Evolutionary conservation across 1,139 yeast genomes (phyloP).

Genomic region (Hyphopichia fennica): DNA sequence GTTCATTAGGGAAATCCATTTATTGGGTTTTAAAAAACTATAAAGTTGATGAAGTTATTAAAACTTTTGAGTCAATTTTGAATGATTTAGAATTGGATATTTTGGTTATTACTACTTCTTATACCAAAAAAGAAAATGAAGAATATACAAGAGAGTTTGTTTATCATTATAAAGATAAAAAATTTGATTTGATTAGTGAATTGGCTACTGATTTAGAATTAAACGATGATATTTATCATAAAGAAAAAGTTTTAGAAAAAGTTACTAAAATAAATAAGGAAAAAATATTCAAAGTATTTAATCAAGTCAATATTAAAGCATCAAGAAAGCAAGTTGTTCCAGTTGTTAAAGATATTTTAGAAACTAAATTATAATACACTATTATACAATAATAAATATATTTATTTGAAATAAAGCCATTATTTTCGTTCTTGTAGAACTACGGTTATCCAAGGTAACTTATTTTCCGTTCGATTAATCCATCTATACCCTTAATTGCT

Average conservation of each 20-base stretch:
- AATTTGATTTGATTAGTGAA: conserved; percentile 24
- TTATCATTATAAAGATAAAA: conserved; percentile 24
- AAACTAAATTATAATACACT: conserved; percentile 7
- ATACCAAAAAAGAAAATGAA: conserved; percentile 37
- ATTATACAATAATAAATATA: not conserved
- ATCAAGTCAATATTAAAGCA: conserved; percentile 59
- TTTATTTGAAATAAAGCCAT: not conserved
- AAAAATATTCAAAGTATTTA: conserved; percentile 28
- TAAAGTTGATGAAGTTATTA: conserved; percentile 31
- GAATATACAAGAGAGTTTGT: conserved; percentile 60
- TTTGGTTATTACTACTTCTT: conserved; percentile 64
- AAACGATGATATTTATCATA: conserved; percentile 16
- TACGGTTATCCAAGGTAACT: conserved; percentile 15
- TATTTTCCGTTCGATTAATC: conserved; percentile 21
- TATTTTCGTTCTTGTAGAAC: not conserved
- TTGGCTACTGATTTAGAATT: conserved; percentile 31
- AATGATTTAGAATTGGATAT: conserved; percentile 48
- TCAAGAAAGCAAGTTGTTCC: conserved; percentile 92
- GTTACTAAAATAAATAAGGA: conserved; percentile 1
- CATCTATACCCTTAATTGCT: conserved; percentile 13
- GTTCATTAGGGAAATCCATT: conserved; percentile 69
- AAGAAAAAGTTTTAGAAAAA: conserved; percentile 11
- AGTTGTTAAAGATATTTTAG: conserved; percentile 35
- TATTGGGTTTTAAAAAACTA: conserved; percentile 50
- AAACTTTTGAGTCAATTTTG: conserved; percentile 37